Evolutionary conservation across 371 early-diverging fungal species (phyloP), one percentile per base, ranked within the genome.

Genomic region (Rozella allomycis): DNA sequence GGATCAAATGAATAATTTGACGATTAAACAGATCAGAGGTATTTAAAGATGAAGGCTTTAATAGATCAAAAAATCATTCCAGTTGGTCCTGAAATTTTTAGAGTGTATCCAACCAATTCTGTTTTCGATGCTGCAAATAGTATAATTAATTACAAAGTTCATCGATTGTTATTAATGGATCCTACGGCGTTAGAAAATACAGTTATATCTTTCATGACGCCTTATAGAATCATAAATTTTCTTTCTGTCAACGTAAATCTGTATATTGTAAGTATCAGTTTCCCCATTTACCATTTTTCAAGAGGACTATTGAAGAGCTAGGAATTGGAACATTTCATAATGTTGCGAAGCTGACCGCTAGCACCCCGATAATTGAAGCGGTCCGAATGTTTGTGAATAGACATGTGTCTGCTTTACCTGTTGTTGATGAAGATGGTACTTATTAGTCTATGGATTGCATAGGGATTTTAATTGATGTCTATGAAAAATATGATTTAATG

Each of bases 401-500:
- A 30, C 62, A 64, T 47, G 75, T 91, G 17, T 85, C 88, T 2
- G 77, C 85, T 1, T 73, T 91, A 1, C 90, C 90, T 1, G 76
- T 91, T 37, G 67, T 90, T 1, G 88, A 87, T 55, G 70, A 76
- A 17, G 50, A 78, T 33, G 74, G 79, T 65, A 49, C 26, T 43
- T 56, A 20, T 31, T n/a, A 9, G n/a, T n/a, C n/a, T n/a, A n/a
- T n/a, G n/a, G n/a, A n/a, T n/a, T n/a, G n/a, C 28, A 13, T 26
- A 66, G 67, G 63, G 17, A 61, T 65, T 0, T 77, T 91, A 7
- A 39, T 90, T 21, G 85, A 93, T 45, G 87, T 87, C 25, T 88
- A 82, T 50, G 87, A 84, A 46, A 77, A 82, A 20, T 76, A 79
- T 12, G 93, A 93, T 56, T 78, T 87, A 18, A 71, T 87, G 68